Percentiles rank a stretch among this genome's conserved stretches.
These are phyloP conservation scores for Lactarius hatsudake DNA, from an alignment of 768 basidiomycete species.

Conservation along the genomic window DNA sequence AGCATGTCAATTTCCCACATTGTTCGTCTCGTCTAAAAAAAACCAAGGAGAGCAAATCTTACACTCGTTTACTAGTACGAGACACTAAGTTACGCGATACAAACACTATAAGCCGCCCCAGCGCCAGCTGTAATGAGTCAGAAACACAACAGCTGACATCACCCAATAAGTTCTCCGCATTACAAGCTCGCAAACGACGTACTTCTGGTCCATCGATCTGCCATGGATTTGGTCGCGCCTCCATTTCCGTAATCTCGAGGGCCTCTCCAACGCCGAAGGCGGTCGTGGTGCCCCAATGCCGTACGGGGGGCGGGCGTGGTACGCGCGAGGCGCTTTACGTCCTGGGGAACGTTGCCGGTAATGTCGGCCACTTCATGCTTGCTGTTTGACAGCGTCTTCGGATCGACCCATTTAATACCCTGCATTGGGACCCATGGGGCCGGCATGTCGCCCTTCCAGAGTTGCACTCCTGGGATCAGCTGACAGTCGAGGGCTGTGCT, in stretches of 20 bases:
- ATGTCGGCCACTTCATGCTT: constrained; percentile 51
- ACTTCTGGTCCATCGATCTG: constrained; percentile 54
- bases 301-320: constrained; percentile 63
- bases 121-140: constrained; percentile 43
- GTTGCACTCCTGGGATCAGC: not conserved
- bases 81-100: constrained; percentile 50
- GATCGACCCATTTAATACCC: constrained; percentile 55
- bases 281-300: constrained; percentile 60
- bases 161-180: constrained; percentile 45
- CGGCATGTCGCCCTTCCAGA: not conserved
- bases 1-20: constrained; percentile 6
- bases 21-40: not conserved
- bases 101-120: constrained; percentile 75
- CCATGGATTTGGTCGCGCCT: constrained; percentile 44
- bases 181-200: constrained; percentile 56
- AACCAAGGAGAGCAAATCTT: not conserved
- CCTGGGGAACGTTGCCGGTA: constrained; percentile 59
- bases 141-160: not conserved
- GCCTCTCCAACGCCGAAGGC: constrained; percentile 58
- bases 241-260: constrained; percentile 61
- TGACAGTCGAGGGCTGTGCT: not conserved
- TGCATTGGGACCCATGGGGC: not conserved
- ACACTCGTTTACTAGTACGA: constrained; percentile 59
- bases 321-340: constrained; percentile 62
- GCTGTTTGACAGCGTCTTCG: constrained; percentile 55